phyloP scores from a whole-genome alignment of 208 protist genomes.

The Naegleria lovaniensis region DNA sequence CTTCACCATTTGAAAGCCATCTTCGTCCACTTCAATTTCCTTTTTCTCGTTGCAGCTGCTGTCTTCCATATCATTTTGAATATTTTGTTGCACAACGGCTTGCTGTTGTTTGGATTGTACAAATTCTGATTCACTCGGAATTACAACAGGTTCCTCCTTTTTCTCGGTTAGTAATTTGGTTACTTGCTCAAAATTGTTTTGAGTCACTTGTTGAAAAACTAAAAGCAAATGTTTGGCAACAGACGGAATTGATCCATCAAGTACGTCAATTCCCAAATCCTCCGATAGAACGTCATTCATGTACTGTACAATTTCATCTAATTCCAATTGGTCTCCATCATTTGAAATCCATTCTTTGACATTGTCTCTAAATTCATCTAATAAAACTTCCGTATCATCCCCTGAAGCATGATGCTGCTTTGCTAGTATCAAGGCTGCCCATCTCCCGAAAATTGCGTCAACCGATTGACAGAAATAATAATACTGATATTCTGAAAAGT shows the following conservation, averaged over 20 bases:
- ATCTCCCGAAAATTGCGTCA: not conserved
- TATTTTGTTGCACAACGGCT: not conserved
- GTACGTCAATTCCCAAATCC: constrained; percentile 3
- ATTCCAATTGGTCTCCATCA: not conserved
- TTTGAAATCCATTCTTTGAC: not conserved
- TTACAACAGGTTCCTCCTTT: not conserved
- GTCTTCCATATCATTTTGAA: not conserved
- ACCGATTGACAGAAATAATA: not conserved
- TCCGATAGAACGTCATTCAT: not conserved
- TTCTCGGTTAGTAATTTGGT: not conserved
- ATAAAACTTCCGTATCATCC: not conserved
- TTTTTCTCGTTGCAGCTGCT: not conserved
- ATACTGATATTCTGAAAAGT: not conserved
- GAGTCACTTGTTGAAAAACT: not conserved
- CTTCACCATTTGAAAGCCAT: not conserved
- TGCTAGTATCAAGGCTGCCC: not conserved
- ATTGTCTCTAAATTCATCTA: not conserved
- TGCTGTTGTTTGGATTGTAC: not conserved
- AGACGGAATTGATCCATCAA: not conserved
- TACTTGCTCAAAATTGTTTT: not conserved
- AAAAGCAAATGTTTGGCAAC: not conserved
- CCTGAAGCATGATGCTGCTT: not conserved
- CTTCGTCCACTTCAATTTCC: not conserved
- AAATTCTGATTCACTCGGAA: not conserved
- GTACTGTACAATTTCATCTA: not conserved